These are phyloP conservation scores for Phytopythium aichiense DNA, from an alignment of 352 stramenopile genomes.

Conservation along the genomic window DNA sequence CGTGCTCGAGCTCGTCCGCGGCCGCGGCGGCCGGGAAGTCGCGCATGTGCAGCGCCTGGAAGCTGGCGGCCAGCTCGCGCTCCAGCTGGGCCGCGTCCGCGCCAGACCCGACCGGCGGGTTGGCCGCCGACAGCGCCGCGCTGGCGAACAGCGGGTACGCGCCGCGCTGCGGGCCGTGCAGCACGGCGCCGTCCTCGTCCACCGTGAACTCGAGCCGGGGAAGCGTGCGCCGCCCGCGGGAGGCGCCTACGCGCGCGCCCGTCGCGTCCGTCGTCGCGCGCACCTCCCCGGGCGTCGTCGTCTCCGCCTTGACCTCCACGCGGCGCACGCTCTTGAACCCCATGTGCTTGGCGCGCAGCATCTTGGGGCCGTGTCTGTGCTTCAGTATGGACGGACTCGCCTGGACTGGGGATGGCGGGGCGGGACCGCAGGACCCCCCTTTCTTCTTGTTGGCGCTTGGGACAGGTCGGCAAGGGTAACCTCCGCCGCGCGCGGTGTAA, in stretches of 20 bases:
- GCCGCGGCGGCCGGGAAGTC: slow-evolving; percentile 28
- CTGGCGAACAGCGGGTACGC: slow-evolving; percentile 31
- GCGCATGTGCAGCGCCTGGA: slow-evolving; percentile 53
- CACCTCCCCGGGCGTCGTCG: slow-evolving; percentile 73
- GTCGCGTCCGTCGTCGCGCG: slow-evolving; percentile 66
- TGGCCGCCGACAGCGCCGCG: slow-evolving; percentile 5
- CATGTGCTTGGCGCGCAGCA: slow-evolving; percentile 79
- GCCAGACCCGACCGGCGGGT: slow-evolving; percentile 8
- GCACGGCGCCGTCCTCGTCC: slow-evolving; percentile 74
- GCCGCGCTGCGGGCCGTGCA: slow-evolving; percentile 68
- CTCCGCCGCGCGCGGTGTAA: too few relatives aligned
- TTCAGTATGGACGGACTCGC: too few relatives aligned
- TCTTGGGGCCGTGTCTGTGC: slow-evolving; percentile 8
- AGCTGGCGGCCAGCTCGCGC: slow-evolving; percentile 42
- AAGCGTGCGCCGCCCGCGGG: slow-evolving; percentile 58
- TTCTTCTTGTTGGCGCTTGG: too few relatives aligned
- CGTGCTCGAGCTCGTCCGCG: background rate
- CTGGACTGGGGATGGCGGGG: too few relatives aligned
- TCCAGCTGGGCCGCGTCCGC: slow-evolving; percentile 20
- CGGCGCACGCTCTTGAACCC: slow-evolving; percentile 75
- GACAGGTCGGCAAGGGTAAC: too few relatives aligned
- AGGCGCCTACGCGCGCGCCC: slow-evolving; percentile 54
- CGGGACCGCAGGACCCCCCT: too few relatives aligned
- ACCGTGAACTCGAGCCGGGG: slow-evolving; percentile 85
- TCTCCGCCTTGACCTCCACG: slow-evolving; percentile 87